Evolutionary conservation across 2,329 filamentous ascomycete genomes (phyloP).

Genomic region (Ascochyta clinopodiicola): DNA sequence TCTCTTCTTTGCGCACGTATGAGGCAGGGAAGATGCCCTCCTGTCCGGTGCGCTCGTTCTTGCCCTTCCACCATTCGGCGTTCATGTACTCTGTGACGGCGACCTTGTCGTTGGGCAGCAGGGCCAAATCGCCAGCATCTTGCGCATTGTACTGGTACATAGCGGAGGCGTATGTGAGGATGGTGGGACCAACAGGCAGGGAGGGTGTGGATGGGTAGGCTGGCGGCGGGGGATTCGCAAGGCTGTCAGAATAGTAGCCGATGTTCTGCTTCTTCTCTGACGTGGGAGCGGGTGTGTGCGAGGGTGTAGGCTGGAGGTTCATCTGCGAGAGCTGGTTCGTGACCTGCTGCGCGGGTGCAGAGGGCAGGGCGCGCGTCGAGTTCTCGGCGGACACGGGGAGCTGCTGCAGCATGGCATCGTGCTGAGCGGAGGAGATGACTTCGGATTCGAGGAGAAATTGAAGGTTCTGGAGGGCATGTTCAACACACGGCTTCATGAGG

Average conservation of each 20-base stretch:
- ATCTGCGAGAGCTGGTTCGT: constrained; percentile 43
- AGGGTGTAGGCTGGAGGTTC: constrained; percentile 38
- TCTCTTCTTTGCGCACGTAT: constrained; percentile 78
- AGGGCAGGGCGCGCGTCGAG: constrained; percentile 54
- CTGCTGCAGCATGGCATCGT: constrained; percentile 74
- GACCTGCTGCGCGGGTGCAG: constrained; percentile 39
- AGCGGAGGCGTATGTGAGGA: constrained; percentile 77
- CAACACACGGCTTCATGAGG: background rate
- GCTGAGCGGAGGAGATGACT: constrained; percentile 76
- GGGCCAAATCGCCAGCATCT: constrained; percentile 80
- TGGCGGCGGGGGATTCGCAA: constrained; percentile 53
- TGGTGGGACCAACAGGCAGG: constrained; percentile 56
- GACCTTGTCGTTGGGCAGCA: constrained; percentile 81
- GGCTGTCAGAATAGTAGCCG: constrained; percentile 49
- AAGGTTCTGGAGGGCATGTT: constrained; percentile 70
- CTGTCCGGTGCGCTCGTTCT: constrained; percentile 78
- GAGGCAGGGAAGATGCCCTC: constrained; percentile 96
- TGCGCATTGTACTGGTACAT: constrained; percentile 83
- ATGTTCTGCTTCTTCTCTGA: constrained; percentile 50
- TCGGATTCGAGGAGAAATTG: constrained; percentile 85
- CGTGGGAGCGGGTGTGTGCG: constrained; percentile 21
- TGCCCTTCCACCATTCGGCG: constrained; percentile 94
- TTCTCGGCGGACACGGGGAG: constrained; percentile 76
- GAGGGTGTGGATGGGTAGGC: constrained; percentile 55
- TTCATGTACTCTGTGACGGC: constrained; percentile 93